These are phyloP conservation scores for Eremochloa ophiuroides DNA, from an alignment of 176 grass and related monocot species.

Conservation along the genomic window DNA sequence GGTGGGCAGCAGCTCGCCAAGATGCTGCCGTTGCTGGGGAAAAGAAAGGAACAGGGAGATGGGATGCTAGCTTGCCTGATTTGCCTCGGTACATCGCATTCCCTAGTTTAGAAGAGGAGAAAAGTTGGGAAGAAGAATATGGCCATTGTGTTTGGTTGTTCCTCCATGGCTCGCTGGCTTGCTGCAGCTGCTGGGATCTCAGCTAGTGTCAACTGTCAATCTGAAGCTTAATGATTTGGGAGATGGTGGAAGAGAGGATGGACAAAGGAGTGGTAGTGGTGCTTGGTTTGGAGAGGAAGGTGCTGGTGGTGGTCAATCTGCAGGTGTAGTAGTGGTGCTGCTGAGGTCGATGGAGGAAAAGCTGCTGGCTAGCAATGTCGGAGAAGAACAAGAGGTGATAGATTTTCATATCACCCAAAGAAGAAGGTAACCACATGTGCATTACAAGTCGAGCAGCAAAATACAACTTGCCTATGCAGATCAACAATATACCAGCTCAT, in stretches of 20 bases:
- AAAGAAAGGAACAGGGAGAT: too few species aligned
- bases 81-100: too few species aligned
- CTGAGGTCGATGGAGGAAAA: neutral
- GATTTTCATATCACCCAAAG: too few species aligned
- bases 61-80: too few species aligned
- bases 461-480: too few species aligned
- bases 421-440: too few species aligned
- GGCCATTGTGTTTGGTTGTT: neutral
- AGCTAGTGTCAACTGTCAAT: neutral
- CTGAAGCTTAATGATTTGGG: neutral
- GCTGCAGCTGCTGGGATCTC: neutral
- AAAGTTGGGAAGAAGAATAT: neutral
- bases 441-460: too few species aligned
- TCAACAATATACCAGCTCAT: too few species aligned
- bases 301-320: neutral
- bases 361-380: neutral
- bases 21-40: too few species aligned
- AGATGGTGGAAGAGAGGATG: neutral
- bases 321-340: neutral
- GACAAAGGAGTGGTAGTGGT: neutral
- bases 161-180: neutral
- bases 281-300: neutral
- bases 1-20: too few species aligned
- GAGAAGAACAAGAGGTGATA: neutral
- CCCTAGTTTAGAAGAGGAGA: neutral